A percentile compares a stretch with the other conserved stretches of the same genome.
Conservation (phyloP, 192 early-diverging fungal species). For the Phlyctochytrium planicorne region DNA sequence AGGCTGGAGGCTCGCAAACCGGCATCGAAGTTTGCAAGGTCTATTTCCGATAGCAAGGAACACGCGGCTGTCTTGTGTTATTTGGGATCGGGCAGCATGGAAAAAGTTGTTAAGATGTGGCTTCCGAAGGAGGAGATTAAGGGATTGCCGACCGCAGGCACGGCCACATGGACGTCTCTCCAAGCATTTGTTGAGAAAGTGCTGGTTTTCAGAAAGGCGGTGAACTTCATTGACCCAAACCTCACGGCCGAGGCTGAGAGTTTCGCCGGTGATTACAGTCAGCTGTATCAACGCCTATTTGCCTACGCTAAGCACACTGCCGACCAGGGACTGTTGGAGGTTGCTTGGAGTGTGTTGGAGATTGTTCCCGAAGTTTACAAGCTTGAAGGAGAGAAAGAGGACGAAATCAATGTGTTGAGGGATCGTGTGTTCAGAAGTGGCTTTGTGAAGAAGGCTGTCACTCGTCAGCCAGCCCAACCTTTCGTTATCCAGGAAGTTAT, state of each 20-base stretch:
- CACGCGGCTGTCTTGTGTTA: slow-evolving; percentile 79
- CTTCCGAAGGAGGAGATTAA: slow-evolving; percentile 32
- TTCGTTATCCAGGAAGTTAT: slow-evolving; percentile 60
- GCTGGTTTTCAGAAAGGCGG: slow-evolving; percentile 88
- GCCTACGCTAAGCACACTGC: slow-evolving; percentile 82
- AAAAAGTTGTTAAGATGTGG: slow-evolving; percentile 85
- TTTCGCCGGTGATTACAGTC: slow-evolving; percentile 19
- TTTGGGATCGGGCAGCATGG: slow-evolving; percentile 75
- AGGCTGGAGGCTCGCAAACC: slow-evolving; percentile 34
- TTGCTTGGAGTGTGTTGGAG: slow-evolving; percentile 77
- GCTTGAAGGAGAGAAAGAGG: slow-evolving; percentile 37
- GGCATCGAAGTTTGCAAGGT: neutral
- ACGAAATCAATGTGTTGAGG: slow-evolving; percentile 63
- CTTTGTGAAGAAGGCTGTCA: slow-evolving; percentile 38
- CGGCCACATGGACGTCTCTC: slow-evolving; percentile 40
- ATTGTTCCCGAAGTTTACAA: slow-evolving; percentile 68
- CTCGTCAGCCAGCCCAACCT: slow-evolving; percentile 53
- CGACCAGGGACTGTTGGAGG: slow-evolving; percentile 71
- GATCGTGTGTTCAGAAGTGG: slow-evolving; percentile 68
- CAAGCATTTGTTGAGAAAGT: slow-evolving; percentile 88
- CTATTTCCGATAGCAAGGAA: slow-evolving; percentile 39
- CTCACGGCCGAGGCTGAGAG: slow-evolving; percentile 47
- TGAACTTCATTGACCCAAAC: slow-evolving; percentile 83
- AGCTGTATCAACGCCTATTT: slow-evolving; percentile 80
- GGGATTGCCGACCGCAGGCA: slow-evolving; percentile 11